Percentiles rank a stretch among this genome's conserved stretches.
Evolutionary conservation across 2,329 filamentous ascomycete species (phyloP).

Genomic region (Ceratocystis huliohia): DNA sequence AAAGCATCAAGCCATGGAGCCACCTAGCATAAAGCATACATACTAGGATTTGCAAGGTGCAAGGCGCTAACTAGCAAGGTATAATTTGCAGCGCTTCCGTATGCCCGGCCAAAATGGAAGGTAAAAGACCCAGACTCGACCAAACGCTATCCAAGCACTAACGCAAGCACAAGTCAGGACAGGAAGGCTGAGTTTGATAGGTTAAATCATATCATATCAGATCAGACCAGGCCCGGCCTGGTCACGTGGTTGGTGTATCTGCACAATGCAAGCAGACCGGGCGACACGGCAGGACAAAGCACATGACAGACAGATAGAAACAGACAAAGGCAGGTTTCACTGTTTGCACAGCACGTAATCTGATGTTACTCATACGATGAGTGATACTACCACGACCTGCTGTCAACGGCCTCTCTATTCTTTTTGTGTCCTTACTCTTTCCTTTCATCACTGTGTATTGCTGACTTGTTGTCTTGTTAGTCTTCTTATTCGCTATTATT

Average conservation of each 20-base stretch:
- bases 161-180: background rate
- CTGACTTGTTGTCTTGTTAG: background rate
- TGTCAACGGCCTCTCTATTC: too few relatives aligned
- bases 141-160: too few relatives aligned
- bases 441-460: background rate
- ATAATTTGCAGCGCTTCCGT: conserved; percentile 1
- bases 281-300: background rate
- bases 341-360: background rate
- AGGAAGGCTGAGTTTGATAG: too few relatives aligned
- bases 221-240: background rate
- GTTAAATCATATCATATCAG: background rate
- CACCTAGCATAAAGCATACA: too few relatives aligned
- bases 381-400: background rate
- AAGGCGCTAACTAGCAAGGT: background rate
- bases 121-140: background rate
- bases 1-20: too few relatives aligned
- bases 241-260: background rate
- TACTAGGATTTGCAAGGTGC: background rate
- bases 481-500: background rate
- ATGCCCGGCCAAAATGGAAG: background rate
- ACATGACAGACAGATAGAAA: too few relatives aligned
- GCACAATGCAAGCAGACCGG: background rate
- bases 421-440: background rate
- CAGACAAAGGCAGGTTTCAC: background rate
- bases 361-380: conserved; percentile 18